These are phyloP conservation scores for Aspergillus fumigatus DNA, from an alignment of 2,329 filamentous ascomycete genomes.

Conservation along the genomic window DNA sequence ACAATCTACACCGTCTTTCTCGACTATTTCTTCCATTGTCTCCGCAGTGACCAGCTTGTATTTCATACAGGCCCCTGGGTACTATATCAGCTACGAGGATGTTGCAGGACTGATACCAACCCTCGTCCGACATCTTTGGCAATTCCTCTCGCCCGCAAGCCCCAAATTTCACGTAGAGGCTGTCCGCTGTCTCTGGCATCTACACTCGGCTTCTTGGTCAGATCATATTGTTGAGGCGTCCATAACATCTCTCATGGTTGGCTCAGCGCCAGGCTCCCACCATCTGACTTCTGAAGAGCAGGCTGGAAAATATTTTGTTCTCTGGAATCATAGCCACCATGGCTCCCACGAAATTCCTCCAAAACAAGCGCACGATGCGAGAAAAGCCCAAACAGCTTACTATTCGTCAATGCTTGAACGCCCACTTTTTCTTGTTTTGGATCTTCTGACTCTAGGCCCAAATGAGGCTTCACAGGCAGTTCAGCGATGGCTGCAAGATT, in stretches of 20 bases:
- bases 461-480: constrained; percentile 72
- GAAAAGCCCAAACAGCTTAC: constrained; percentile 28
- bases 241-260: constrained; percentile 65
- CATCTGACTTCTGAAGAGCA: constrained; percentile 31
- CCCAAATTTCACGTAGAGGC: constrained; percentile 95
- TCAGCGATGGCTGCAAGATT: constrained; percentile 69
- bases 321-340: constrained; percentile 42
- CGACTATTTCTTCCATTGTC: constrained; percentile 38
- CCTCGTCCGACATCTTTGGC: constrained; percentile 72
- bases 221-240: constrained; percentile 77
- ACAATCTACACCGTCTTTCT: constrained; percentile 29
- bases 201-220: constrained; percentile 67
- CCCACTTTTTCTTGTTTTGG: constrained; percentile 76
- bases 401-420: constrained; percentile 65
- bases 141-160: constrained; percentile 70
- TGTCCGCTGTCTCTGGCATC: constrained; percentile 76
- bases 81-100: constrained; percentile 43
- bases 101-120: constrained; percentile 59
- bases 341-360: constrained; percentile 33
- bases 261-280: constrained; percentile 28
- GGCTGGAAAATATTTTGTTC: constrained; percentile 37
- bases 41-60: constrained; percentile 46
- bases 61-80: constrained; percentile 30
- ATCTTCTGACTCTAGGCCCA: constrained; percentile 67
- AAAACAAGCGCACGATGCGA: constrained; percentile 26